phyloP scores from a whole-genome alignment of 371 early-diverging fungal genomes.

The Mucor racemosus region DNA sequence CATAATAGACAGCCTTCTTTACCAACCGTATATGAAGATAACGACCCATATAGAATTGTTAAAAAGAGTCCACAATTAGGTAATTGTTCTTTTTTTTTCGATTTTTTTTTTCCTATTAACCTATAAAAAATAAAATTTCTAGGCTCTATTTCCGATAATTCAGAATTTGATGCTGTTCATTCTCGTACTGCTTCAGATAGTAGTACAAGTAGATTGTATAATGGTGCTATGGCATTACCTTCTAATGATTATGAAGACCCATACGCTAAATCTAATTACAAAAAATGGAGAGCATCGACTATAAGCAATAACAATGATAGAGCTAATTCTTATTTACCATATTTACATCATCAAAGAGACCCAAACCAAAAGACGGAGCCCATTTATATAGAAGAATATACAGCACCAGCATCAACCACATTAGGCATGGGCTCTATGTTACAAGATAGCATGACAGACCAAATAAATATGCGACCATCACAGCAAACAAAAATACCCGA shows the following conservation, averaged over 20 bases:
- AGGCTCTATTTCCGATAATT: slow-evolving; percentile 25
- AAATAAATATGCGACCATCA: background rate
- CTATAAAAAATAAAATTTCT: background rate
- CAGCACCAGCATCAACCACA: slow-evolving; percentile 14
- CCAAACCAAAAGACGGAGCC: slow-evolving; percentile 33
- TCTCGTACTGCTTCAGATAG: slow-evolving; percentile 49
- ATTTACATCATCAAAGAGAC: slow-evolving; percentile 48
- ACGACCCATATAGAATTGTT: slow-evolving; percentile 31
- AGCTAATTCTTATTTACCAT: slow-evolving; percentile 54
- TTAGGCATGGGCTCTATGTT: slow-evolving; percentile 37
- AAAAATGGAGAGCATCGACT: slow-evolving; percentile 2
- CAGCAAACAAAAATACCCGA: slow-evolving; percentile 7
- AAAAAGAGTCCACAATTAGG: slow-evolving; percentile 24
- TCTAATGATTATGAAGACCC: slow-evolving; percentile 38
- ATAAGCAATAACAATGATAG: slow-evolving; percentile 10
- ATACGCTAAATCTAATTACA: slow-evolving; percentile 28
- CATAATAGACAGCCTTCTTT: slow-evolving; percentile 19
- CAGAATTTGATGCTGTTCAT: slow-evolving; percentile 34
- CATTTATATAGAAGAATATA: slow-evolving; percentile 42
- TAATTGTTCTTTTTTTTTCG: background rate
- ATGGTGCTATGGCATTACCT: slow-evolving; percentile 10
- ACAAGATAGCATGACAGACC: slow-evolving; percentile 24
- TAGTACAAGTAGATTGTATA: slow-evolving; percentile 41
- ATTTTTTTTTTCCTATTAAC: slow-evolving; percentile 12
- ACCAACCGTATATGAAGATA: slow-evolving; percentile 30